A percentile compares a stretch with the other conserved stretches of the same genome.
phyloP scores from a whole-genome alignment of 2,329 filamentous ascomycete species.

The Verticillium zaregamsianum region DNA sequence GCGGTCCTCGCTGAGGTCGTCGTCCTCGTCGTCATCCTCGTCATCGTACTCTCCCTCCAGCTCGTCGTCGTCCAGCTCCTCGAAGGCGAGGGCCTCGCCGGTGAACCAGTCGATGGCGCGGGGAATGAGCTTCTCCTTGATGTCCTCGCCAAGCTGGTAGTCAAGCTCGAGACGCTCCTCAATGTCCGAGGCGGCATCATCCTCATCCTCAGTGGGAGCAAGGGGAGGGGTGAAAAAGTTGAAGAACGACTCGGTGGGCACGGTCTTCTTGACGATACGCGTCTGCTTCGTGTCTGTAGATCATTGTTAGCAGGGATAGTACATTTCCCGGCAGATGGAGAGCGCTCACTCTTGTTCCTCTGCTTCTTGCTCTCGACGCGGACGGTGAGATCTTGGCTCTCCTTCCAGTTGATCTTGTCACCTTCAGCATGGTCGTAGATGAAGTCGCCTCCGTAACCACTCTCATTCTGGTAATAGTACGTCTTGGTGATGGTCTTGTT shows the following conservation, averaged over 20 bases:
- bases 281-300: conserved; percentile 93
- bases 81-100: conserved; percentile 92
- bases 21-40: conserved; percentile 89
- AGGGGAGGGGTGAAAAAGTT: conserved; percentile 98
- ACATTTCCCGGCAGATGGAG: neutral
- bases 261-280: conserved; percentile 97
- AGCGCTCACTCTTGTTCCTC: conserved; percentile 90
- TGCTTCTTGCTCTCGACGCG: conserved; percentile 99
- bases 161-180: conserved; percentile 97
- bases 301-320: conserved; percentile 9
- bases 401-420: conserved; percentile 96
- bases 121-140: conserved; percentile 99
- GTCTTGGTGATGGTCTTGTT: conserved; percentile 98
- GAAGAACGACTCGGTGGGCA: conserved; percentile 97
- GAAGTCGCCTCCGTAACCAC: conserved; percentile 96
- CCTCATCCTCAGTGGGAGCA: conserved; percentile 68
- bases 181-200: conserved; percentile 80
- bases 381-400: conserved; percentile 88
- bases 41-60: conserved; percentile 78
- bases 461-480: conserved; percentile 99
- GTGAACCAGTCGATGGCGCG: conserved; percentile 99
- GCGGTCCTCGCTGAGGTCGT: conserved; percentile 78
- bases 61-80: conserved; percentile 83
- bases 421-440: conserved; percentile 99
- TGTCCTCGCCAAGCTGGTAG: conserved; percentile 97